Conservation (phyloP, 345 rosid genomes). For the Acer negundo region DNA sequence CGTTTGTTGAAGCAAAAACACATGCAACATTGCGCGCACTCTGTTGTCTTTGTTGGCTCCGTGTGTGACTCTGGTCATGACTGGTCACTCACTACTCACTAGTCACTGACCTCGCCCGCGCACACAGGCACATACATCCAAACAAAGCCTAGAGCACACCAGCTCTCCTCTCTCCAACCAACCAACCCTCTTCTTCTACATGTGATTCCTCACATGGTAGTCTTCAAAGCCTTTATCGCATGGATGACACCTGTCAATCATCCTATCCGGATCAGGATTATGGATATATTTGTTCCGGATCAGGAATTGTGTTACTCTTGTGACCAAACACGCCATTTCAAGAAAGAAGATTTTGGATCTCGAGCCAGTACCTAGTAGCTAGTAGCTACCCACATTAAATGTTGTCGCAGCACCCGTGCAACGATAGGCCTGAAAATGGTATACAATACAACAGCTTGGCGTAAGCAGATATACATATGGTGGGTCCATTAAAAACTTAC, state of each 20-base stretch:
- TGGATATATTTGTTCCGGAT: not conserved
- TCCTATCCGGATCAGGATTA: slow-evolving; percentile 9
- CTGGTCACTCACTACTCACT: not conserved
- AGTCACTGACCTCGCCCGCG: not conserved
- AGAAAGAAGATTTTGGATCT: slow-evolving; percentile 34
- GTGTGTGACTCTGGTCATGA: not conserved
- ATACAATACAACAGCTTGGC: slow-evolving; percentile 18
- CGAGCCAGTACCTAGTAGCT: slow-evolving; percentile 7
- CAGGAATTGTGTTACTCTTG: not conserved
- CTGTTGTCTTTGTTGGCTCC: not conserved
- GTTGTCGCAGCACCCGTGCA: slow-evolving; percentile 12
- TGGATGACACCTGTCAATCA: not conserved
- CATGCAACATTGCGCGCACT: not conserved
- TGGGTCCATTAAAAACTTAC: not conserved
- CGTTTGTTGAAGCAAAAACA: not conserved
- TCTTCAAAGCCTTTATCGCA: not conserved
- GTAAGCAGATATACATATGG: slow-evolving; percentile 10
- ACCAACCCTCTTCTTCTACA: not conserved
- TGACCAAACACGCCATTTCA: slow-evolving; percentile 20
- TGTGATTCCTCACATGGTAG: slow-evolving; percentile 17
- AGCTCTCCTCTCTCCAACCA: not conserved
- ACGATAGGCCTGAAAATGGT: slow-evolving; percentile 15
- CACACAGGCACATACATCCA: not conserved
- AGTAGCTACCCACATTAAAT: slow-evolving; percentile 21
- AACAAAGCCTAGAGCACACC: not conserved